phyloP scores from a whole-genome alignment of 2,329 filamentous ascomycete genomes.

The Cytospora mali region DNA sequence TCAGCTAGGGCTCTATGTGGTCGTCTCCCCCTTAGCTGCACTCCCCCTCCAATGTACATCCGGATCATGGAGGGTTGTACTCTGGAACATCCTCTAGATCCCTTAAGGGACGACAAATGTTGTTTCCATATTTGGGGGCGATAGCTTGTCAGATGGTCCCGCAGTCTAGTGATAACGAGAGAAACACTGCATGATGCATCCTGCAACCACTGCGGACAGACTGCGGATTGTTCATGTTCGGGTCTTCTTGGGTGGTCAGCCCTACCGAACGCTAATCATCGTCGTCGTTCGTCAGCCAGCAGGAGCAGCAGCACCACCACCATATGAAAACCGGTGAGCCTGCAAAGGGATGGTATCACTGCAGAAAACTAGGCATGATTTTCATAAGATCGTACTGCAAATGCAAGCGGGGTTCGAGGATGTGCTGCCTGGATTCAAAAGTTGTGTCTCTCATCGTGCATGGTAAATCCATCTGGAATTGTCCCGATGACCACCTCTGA shows the following conservation, averaged over 20 bases:
- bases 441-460: background rate
- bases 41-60: constrained; percentile 1
- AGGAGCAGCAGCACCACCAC: background rate
- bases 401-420: background rate
- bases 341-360: background rate
- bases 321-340: background rate
- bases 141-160: background rate
- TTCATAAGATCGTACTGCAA: background rate
- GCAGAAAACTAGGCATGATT: background rate
- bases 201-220: background rate
- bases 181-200: background rate
- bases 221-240: background rate
- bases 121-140: background rate
- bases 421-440: background rate
- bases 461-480: background rate
- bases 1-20: background rate
- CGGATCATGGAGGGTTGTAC: constrained; percentile 2
- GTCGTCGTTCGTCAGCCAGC: too few species aligned
- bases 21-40: background rate
- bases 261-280: background rate
- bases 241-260: background rate
- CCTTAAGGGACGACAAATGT: background rate
- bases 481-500: background rate
- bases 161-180: background rate
- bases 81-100: constrained; percentile 3